A percentile compares a stretch with the other conserved stretches of the same genome.
Conservation (phyloP, 139 green algal genomes). For the Auxenochlorella pyrenoidosa region DNA sequence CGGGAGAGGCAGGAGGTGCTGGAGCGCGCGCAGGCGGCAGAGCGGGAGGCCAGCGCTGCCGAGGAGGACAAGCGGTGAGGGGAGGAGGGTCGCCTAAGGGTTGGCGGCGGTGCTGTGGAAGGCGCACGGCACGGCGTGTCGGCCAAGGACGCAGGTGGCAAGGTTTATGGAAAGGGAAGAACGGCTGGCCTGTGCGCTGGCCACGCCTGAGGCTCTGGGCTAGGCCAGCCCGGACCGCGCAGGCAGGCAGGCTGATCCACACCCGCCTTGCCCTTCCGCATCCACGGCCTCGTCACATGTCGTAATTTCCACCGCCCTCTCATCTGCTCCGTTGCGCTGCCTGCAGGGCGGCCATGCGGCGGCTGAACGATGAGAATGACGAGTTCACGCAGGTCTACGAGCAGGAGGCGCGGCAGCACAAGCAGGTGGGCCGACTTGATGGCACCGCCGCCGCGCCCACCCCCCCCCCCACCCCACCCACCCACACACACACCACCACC, state of each 20-base stretch:
- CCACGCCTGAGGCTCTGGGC: too few relatives aligned
- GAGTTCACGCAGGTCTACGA: not conserved
- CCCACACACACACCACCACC: not conserved
- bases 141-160: not conserved
- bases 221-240: too few relatives aligned
- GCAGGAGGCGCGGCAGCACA: not conserved
- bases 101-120: not conserved
- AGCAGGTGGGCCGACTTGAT: not conserved
- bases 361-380: conserved; percentile 23
- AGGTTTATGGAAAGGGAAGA: too few relatives aligned
- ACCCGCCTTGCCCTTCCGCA: too few relatives aligned
- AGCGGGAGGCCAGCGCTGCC: not conserved
- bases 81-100: not conserved
- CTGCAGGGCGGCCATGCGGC: not conserved
- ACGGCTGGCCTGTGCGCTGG: too few relatives aligned
- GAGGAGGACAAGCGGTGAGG: conserved; percentile 21
- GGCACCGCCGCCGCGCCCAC: too few relatives aligned
- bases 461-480: too few relatives aligned
- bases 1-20: not conserved
- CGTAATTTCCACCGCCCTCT: too few relatives aligned
- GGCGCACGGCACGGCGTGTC: not conserved
- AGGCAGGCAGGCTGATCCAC: too few relatives aligned
- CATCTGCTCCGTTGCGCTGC: too few relatives aligned
- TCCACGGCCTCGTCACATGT: too few relatives aligned
- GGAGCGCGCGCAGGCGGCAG: not conserved